These are phyloP conservation scores for Debaryomyces maramus DNA, from an alignment of 805 yeast species.

Conservation along the genomic window DNA sequence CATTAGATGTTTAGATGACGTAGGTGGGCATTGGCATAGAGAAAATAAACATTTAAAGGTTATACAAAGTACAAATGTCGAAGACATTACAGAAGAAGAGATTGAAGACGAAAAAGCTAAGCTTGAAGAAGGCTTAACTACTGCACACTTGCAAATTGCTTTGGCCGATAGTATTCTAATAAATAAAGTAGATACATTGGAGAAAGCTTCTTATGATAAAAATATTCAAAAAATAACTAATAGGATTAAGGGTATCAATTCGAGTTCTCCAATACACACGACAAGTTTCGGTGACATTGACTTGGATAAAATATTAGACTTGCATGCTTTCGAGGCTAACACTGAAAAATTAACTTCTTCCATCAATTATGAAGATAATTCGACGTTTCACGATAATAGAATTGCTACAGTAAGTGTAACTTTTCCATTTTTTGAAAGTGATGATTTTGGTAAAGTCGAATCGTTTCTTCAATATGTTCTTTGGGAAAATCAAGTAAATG, in stretches of 20 bases:
- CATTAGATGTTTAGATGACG: conserved; percentile 62
- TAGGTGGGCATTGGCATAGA: conserved; percentile 70
- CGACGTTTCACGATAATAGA: conserved; percentile 39
- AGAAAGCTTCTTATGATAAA: conserved; percentile 19
- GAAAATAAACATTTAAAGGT: conserved; percentile 27
- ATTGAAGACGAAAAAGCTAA: conserved; percentile 32
- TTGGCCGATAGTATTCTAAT: conserved; percentile 80
- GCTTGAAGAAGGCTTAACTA: conserved; percentile 52
- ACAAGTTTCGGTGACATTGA: conserved; percentile 76
- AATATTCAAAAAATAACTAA: conserved; percentile 29
- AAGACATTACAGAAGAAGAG: conserved; percentile 26
- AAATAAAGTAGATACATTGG: conserved; percentile 69
- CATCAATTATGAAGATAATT: conserved; percentile 11
- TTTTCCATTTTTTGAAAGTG: conserved; percentile 44
- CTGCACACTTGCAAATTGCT: conserved; percentile 89
- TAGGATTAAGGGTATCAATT: conserved; percentile 58
- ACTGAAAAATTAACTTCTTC: conserved; percentile 18
- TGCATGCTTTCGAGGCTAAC: conserved; percentile 68
- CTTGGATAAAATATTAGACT: conserved; percentile 65
- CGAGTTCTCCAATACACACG: conserved; percentile 62
- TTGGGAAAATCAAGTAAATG: conserved; percentile 63
- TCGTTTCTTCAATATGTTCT: conserved; percentile 64
- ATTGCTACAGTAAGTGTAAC: conserved; percentile 37
- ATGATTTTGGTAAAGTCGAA: conserved; percentile 49
- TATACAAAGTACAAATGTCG: conserved; percentile 18